Evolutionary conservation across 257 asterid species (phyloP).

Genomic region (Scutellaria barbata): DNA sequence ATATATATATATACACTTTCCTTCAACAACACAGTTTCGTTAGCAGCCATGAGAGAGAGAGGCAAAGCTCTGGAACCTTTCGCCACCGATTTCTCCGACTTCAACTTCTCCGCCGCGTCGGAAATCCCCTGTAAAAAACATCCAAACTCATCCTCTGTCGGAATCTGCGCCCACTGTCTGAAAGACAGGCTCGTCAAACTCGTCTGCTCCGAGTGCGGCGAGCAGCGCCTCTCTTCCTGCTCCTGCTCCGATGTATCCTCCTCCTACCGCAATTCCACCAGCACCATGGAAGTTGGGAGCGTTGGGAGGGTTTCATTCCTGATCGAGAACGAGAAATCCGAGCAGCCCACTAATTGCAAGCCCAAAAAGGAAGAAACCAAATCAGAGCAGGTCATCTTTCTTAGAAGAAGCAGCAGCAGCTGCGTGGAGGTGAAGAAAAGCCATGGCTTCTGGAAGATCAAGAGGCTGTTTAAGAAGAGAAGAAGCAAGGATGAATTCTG

Average conservation of each 20-base stretch:
- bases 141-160: constrained; percentile 66
- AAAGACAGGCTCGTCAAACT: constrained; percentile 72
- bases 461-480: constrained; percentile 68
- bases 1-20: too few relatives aligned
- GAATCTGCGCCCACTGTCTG: constrained; percentile 78
- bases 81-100: constrained; percentile 52
- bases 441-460: constrained; percentile 80
- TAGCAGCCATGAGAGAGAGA: constrained; percentile 61
- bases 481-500: constrained; percentile 41
- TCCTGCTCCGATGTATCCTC: constrained; percentile 86
- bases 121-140: constrained; percentile 79
- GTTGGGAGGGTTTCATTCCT: constrained; percentile 82
- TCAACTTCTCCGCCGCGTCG: constrained; percentile 57
- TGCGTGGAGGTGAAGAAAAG: constrained; percentile 79
- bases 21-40: background rate
- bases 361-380: constrained; percentile 38
- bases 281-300: constrained; percentile 70
- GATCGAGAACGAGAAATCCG: constrained; percentile 67
- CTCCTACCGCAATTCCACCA: constrained; percentile 65
- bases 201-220: constrained; percentile 93
- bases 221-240: constrained; percentile 80
- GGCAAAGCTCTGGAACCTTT: constrained; percentile 60
- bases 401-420: constrained; percentile 78
- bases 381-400: constrained; percentile 56
- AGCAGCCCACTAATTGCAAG: constrained; percentile 33